Base-by-base conservation (phyloP, 75 land plant genomes). In the Sequoiadendron giganteum region DNA sequence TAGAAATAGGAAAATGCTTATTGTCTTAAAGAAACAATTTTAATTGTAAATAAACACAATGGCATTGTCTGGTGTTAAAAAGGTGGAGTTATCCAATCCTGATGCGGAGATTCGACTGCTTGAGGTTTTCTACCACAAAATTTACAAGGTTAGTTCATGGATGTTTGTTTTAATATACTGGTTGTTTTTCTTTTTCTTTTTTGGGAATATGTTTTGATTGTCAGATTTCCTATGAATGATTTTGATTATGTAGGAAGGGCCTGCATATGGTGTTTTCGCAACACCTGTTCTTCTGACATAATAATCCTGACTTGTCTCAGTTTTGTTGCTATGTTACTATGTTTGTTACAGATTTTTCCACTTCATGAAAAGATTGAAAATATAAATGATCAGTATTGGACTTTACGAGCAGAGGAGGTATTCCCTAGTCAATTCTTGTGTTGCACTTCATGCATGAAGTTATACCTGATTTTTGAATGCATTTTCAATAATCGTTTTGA, bases 331-430 rank as follows among this genome's bases (percentile, higher is more conserved):
- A 87, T 83, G 83, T 88, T 55, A 78, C 52, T 87, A 82, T 32
- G 87, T 32, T 90, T 86, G 30, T 76, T 95, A 86, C 94, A 97
- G 99, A 95, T 97, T 19, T 97, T 97, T 86, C 96, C 99, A 79
- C 87, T 89, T 14, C 93, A 83, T 93, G 99, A 97, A 85, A 97
- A 95, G 88, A 97, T 96, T 83, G 99, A 97, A 91, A 95, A 96
- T 84, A 96, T 97, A 73, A 97, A 97, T 89, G 99, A 96, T 88
- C 99, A 96, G 87, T 96, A 97, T 90, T 97, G 99, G 99, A 97
- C 98, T 72, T 87, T 97, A 86, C 97, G 99, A 89, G 99, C 98
- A 61, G 99, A 97, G 88, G 99, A 97, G 97, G 99, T 94, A 88
- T 38, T 43, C 15, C 3, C 68, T 16, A 70, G 42, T 70, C 39